phyloP scores from a whole-genome alignment of 2,329 filamentous ascomycete species.

The Pseudogymnoascus sp. region DNA sequence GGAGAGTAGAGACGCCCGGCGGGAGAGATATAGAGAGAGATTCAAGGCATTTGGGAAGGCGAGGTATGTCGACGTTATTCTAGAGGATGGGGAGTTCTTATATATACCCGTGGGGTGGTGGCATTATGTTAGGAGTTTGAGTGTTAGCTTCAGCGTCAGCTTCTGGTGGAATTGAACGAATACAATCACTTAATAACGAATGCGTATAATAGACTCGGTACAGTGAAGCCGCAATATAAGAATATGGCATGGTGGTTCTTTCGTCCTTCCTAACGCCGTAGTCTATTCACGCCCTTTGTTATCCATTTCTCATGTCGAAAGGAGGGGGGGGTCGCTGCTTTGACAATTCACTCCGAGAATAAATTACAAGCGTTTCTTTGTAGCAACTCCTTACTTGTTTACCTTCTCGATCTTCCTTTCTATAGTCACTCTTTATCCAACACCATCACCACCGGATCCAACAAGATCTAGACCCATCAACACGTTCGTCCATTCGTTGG shows the following conservation, averaged over 20 bases:
- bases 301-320: not conserved
- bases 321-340: not conserved
- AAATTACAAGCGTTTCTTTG: not conserved
- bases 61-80: conserved; percentile 58
- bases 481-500: not conserved
- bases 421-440: not conserved
- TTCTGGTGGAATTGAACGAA: conserved; percentile 73
- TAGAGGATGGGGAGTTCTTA: conserved; percentile 73
- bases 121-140: conserved; percentile 88
- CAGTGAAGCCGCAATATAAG: not conserved
- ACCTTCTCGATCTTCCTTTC: not conserved
- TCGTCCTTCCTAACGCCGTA: not conserved
- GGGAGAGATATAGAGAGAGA: conserved; percentile 10
- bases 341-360: not conserved
- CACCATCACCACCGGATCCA: not conserved
- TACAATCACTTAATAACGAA: not conserved
- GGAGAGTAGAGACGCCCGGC: conserved; percentile 15
- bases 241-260: not conserved
- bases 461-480: not conserved
- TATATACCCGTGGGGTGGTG: conserved; percentile 95
- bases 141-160: conserved; percentile 85
- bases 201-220: not conserved
- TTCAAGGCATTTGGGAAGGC: conserved; percentile 20
- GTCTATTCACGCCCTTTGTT: not conserved
- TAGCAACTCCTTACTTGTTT: not conserved